Evolutionary conservation across 306 rosid genomes (phyloP), one percentile per base, ranked within the genome.

Genomic region (Sesbania bispinosa): DNA sequence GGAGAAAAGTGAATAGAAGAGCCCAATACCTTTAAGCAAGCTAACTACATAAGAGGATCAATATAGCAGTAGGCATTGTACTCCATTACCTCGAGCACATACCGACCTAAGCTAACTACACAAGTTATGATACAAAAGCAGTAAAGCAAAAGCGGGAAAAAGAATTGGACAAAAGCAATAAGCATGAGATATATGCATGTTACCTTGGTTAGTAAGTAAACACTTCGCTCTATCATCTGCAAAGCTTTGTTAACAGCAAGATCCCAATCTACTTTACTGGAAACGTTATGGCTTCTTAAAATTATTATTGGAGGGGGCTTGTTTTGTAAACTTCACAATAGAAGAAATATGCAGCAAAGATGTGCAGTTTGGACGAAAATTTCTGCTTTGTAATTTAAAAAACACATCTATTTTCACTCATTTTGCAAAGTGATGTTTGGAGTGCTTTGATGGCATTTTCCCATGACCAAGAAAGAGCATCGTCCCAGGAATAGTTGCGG

Each of bases 41-140:
- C 88, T 68, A 94, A 62, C 95, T 95, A 94, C 19, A 80, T 67
- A 41, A 89, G 69, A 30, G 99, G 96, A 77, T 91, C 91, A 21
- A 94, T 84, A 77, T 81, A 47, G 80, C 67, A 51, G 87, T 72
- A 10, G 99, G 86, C 63, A 86, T 85, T n/a, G n/a, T 27, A 94
- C 87, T 86, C 91, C 85, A 76, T 90, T 94, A 79, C 95, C 89
- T 10, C 99, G 88, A 23, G 96, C 96, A 20, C 91, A 91, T 42
- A 94, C n/a, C 99, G 54, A 94, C 99, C 99, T 94, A 82, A 74
- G 75, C n/a, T n/a, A n/a, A n/a, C n/a, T n/a, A n/a, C n/a, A n/a
- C n/a, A n/a, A n/a, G 52, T 18, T 48, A 19, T 27, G 46, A 42
- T 50, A 42, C 30, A 74, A 29, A 29, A 18, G 51, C 19, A 27